A percentile compares a stretch with the other conserved stretches of the same genome.
These are phyloP conservation scores for Aspergillus sp. DNA, from an alignment of 2,329 filamentous ascomycete genomes.

Conservation along the genomic window DNA sequence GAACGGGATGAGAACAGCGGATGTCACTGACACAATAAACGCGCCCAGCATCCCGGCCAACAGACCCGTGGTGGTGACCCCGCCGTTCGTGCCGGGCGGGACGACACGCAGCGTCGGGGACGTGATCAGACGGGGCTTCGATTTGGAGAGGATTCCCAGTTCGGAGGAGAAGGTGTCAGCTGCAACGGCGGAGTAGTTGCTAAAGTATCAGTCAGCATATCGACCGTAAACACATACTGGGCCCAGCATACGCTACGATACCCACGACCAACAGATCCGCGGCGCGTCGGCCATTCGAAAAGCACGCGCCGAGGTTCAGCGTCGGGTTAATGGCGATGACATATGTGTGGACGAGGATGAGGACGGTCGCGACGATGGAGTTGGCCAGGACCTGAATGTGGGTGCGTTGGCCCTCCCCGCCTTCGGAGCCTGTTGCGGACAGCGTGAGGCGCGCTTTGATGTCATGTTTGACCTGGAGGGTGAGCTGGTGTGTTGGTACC, in stretches of 20 bases:
- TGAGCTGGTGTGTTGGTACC: not conserved
- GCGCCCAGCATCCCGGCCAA: conserved; percentile 71
- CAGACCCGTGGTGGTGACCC: conserved; percentile 74
- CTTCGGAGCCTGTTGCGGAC: conserved; percentile 65
- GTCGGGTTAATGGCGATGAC: conserved; percentile 27
- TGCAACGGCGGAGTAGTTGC: conserved; percentile 84
- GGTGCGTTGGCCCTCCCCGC: conserved; percentile 78
- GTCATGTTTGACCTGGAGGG: conserved; percentile 72
- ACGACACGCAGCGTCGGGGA: conserved; percentile 73
- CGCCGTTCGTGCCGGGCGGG: conserved; percentile 89
- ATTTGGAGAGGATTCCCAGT: conserved; percentile 80
- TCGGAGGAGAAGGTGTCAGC: conserved; percentile 96
- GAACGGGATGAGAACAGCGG: conserved; percentile 67
- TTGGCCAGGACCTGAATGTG: conserved; percentile 91
- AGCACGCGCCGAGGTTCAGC: conserved; percentile 31
- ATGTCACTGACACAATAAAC: conserved; percentile 64
- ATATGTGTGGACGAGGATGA: conserved; percentile 53
- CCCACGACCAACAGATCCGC: conserved; percentile 40
- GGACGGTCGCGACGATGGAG: conserved; percentile 71
- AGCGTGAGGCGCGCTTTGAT: conserved; percentile 80
- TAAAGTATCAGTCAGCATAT: conserved; percentile 14
- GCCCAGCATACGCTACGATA: conserved; percentile 36
- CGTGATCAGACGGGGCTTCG: conserved; percentile 79
- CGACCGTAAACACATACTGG: not conserved
- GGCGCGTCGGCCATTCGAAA: conserved; percentile 29